Evolutionary conservation across 2,329 filamentous ascomycete genomes (phyloP), one percentile per base, ranked within the genome.

Genomic region (Talaromyces sp.): DNA sequence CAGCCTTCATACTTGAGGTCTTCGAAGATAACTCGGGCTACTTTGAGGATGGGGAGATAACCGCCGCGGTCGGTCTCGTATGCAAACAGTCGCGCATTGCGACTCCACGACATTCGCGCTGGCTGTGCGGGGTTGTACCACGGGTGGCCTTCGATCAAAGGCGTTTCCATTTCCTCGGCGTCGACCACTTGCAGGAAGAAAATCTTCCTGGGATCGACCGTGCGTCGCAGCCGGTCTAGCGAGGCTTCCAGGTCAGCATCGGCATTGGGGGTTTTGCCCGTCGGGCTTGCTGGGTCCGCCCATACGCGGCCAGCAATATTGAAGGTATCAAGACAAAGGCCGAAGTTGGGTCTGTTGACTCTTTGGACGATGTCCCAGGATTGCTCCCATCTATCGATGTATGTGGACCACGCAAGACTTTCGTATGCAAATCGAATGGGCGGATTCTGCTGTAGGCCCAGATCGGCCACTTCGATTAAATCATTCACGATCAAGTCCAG

Each of bases 171-270:
- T 10, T 81, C 78, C 69, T 90, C 87, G 2, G 84, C 89, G 67
- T 92, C 89, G 3, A 88, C 89, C 5, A 91, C 80, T 68, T 92
- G 89, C 0, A 92, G 78, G 65, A 88, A 89, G 67, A 91, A 89
- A 0, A 92, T 79, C 71, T 88, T 90, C 46, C 75, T 71, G 1
- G 83, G 78, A 62, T 89, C 82, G 3, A 91, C 74, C 0, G 75
- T 77, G 1, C 75, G 65, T 0, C 84, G 71, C 8, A 91, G 74
- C 5, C 80, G 75, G 29, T 77, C 70, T 41, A 90, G 72, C 0
- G 85, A 87, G 0, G 77, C 75, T 6, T 71, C 69, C 1, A 88
- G 79, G 1, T 87, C 83, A 12, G 83, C 85, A 32, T 60, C 58
- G 52, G 58, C 58, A 35, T 60, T 38, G 2, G 46, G 32, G 7